A percentile compares a stretch with the other conserved stretches of the same genome.
These are phyloP conservation scores for Clonostachys rhizophaga DNA, from an alignment of 2,329 filamentous ascomycete species.

Conservation along the genomic window DNA sequence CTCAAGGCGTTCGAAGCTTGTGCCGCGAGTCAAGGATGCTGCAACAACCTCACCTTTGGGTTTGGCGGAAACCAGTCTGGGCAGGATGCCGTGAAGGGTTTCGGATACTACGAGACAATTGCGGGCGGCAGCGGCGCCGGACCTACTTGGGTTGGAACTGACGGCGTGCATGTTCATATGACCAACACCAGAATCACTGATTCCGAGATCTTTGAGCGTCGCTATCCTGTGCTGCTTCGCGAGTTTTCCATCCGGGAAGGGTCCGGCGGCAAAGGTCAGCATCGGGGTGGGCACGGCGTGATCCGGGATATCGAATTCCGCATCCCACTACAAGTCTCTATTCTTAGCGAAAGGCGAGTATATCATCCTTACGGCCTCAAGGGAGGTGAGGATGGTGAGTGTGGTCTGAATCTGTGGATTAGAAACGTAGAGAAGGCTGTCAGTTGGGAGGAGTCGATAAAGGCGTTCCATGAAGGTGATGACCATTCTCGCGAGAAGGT, in stretches of 20 bases:
- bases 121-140: constrained; percentile 65
- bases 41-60: constrained; percentile 81
- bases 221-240: constrained; percentile 67
- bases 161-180: constrained; percentile 48
- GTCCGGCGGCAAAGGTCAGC: constrained; percentile 61
- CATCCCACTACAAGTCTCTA: constrained; percentile 71
- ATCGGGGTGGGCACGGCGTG: constrained; percentile 69
- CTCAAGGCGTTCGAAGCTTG: constrained; percentile 73
- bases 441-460: constrained; percentile 39
- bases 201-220: constrained; percentile 36
- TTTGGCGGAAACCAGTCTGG: constrained; percentile 48
- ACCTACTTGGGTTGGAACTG: constrained; percentile 38
- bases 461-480: constrained; percentile 23
- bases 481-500: constrained; percentile 24
- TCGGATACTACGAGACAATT: constrained; percentile 58
- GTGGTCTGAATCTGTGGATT: constrained; percentile 86
- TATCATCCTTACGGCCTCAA: constrained; percentile 64
- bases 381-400: constrained; percentile 73
- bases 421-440: constrained; percentile 57
- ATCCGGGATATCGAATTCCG: constrained; percentile 76
- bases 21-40: constrained; percentile 74
- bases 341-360: constrained; percentile 73
- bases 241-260: constrained; percentile 63
- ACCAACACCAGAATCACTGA: constrained; percentile 75
- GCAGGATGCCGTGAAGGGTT: constrained; percentile 28